A percentile compares a stretch with the other conserved stretches of the same genome.
Conservation (phyloP, 371 early-diverging fungal species). For the Mortierella sp. region DNA sequence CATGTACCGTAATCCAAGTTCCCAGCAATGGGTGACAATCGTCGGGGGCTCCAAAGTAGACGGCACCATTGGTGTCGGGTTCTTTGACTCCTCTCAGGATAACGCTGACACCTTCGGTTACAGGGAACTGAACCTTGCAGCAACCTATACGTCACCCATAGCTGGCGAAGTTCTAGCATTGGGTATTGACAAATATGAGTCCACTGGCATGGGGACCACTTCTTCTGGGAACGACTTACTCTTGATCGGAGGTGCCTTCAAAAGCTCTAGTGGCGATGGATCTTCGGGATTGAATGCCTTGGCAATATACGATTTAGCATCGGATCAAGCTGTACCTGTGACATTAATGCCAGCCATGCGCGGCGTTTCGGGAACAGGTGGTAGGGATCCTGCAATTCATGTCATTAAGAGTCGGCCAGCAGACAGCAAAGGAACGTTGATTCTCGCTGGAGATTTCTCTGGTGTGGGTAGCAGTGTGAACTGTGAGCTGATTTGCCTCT, state of each 20-base stretch:
- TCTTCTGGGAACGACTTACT: conserved; percentile 51
- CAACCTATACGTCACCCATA: not conserved
- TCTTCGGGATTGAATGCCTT: conserved; percentile 25
- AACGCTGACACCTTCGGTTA: conserved; percentile 5
- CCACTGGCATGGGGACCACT: conserved; percentile 6
- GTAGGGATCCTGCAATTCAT: conserved; percentile 53
- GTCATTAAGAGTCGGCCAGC: conserved; percentile 55
- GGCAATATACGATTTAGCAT: conserved; percentile 56
- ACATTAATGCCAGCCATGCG: conserved; percentile 20
- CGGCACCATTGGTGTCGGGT: conserved; percentile 28
- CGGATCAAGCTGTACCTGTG: conserved; percentile 5
- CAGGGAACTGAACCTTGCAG: conserved; percentile 7
- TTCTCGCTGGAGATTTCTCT: conserved; percentile 69
- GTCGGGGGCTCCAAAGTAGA: conserved; percentile 25
- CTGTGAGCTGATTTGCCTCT: conserved; percentile 62
- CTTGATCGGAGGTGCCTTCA: conserved; percentile 65
- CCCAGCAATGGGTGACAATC: conserved; percentile 34
- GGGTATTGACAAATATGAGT: conserved; percentile 32
- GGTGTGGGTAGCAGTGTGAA: conserved; percentile 57
- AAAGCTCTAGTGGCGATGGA: not conserved
- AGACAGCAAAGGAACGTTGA: conserved; percentile 23
- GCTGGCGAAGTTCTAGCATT: conserved; percentile 35
- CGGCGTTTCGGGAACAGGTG: not conserved
- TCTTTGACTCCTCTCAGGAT: conserved; percentile 9
- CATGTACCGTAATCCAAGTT: conserved; percentile 19